Conservation (phyloP, 352 stramenopile genomes). For the Pythium folliculosum region DNA sequence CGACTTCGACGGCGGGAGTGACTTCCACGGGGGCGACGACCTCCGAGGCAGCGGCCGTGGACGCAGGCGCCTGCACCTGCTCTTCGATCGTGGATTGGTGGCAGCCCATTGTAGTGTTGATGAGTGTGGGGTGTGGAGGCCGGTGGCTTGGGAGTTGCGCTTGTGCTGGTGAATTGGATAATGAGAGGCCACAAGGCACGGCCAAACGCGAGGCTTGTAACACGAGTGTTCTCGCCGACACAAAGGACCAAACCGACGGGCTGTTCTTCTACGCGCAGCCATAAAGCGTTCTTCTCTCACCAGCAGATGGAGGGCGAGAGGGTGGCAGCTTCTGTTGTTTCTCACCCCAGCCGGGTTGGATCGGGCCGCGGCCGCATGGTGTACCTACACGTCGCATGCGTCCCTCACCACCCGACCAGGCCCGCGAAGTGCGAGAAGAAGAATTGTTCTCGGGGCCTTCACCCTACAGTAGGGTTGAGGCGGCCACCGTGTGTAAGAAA, state of each 20-base stretch:
- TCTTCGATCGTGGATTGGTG: constrained; percentile 59
- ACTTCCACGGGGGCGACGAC: constrained; percentile 5
- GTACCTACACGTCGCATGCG: constrained; percentile 9
- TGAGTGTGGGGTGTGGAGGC: constrained; percentile 4
- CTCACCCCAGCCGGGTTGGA: background rate
- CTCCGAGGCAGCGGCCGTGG: constrained; percentile 15
- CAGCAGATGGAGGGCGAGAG: constrained; percentile 6
- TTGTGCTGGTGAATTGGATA: constrained; percentile 17
- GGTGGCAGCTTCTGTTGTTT: constrained; percentile 4
- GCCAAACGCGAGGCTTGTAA: background rate
- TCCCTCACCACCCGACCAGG: background rate
- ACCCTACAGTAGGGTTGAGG: background rate
- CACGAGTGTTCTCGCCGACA: background rate
- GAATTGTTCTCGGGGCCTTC: constrained; percentile 8
- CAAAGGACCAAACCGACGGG: background rate
- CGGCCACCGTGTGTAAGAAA: background rate
- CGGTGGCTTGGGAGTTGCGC: constrained; percentile 4
- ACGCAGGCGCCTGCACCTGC: constrained; percentile 32
- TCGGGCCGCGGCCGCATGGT: background rate
- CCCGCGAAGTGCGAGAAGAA: background rate
- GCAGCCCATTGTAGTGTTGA: constrained; percentile 53
- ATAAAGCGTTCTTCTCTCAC: background rate
- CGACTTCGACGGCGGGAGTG: background rate
- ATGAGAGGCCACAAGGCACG: background rate
- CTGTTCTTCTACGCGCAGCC: background rate